These are phyloP conservation scores for Kodamaea nitidulidarum DNA, from an alignment of 805 yeast genomes.

Conservation along the genomic window DNA sequence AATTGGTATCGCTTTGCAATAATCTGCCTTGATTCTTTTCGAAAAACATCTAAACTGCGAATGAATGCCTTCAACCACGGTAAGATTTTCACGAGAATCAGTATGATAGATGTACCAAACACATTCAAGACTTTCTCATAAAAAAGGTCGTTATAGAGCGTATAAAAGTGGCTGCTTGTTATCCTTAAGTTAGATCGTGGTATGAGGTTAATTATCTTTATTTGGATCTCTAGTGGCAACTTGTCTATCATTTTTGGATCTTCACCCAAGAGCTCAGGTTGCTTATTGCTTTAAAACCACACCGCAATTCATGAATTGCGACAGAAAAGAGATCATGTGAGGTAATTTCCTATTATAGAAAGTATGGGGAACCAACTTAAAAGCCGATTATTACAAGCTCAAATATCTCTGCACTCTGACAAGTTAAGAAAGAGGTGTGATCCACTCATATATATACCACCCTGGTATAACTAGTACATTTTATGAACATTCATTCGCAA, in stretches of 20 bases:
- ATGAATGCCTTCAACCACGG: conserved; percentile 38
- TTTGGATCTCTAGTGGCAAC: conserved; percentile 45
- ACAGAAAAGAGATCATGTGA: conserved; percentile 1
- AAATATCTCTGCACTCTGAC: too few species aligned
- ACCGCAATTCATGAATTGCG: conserved; percentile 2
- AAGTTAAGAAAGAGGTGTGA: too few species aligned
- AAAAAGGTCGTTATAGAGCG: conserved; percentile 47
- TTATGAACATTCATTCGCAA: too few species aligned
- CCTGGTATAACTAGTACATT: too few species aligned
- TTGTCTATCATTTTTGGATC: conserved; percentile 9
- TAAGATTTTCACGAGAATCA: conserved; percentile 30
- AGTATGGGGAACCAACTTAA: not conserved
- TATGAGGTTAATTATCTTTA: conserved; percentile 26
- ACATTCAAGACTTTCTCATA: conserved; percentile 34
- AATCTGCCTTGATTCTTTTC: conserved; percentile 23
- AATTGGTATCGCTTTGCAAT: conserved; percentile 27
- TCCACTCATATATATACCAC: too few species aligned
- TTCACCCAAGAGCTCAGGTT: not conserved
- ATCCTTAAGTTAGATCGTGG: conserved; percentile 34
- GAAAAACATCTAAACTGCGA: conserved; percentile 35
- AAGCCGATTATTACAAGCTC: too few species aligned
- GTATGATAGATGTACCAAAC: conserved; percentile 35
- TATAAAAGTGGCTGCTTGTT: conserved; percentile 42
- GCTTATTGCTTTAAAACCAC: not conserved
- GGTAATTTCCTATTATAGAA: not conserved